Conservation (phyloP, 1,284 basidiomycete species). For the Leccinum ponderosum region DNA sequence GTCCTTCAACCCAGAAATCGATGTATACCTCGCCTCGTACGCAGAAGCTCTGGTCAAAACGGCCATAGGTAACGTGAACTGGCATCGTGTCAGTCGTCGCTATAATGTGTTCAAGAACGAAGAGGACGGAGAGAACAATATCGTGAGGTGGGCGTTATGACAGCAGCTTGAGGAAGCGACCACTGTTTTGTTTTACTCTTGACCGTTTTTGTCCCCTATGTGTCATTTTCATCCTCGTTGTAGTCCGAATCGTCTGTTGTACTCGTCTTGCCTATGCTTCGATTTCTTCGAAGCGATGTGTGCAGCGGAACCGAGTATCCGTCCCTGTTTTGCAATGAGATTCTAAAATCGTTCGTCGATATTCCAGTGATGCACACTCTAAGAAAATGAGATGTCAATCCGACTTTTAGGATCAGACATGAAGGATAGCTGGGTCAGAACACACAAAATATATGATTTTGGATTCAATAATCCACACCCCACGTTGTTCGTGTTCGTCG, state of each 20-base stretch:
- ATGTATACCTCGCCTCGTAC: not conserved
- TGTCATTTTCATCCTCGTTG: not conserved
- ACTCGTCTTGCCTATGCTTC: too few species aligned
- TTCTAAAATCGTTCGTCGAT: too few species aligned
- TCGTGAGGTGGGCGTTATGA: not conserved
- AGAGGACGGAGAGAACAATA: not conserved
- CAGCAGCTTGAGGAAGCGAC: not conserved
- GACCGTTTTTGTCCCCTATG: not conserved
- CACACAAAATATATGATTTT: too few species aligned
- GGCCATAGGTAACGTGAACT: not conserved
- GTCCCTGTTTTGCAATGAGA: too few species aligned
- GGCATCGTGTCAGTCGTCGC: not conserved
- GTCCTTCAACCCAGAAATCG: not conserved
- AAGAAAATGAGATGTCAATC: too few species aligned
- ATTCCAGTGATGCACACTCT: too few species aligned
- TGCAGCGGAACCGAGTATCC: not conserved
- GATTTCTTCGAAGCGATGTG: not conserved
- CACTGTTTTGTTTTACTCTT: not conserved
- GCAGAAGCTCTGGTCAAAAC: not conserved
- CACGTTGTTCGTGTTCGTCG: too few species aligned
- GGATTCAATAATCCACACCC: too few species aligned
- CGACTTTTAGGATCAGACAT: too few species aligned
- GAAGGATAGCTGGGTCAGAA: too few species aligned
- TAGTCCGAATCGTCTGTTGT: too few species aligned
- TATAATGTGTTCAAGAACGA: not conserved